Conservation (phyloP, 2,329 filamentous ascomycete species). For the Botrytis galanthina region DNA sequence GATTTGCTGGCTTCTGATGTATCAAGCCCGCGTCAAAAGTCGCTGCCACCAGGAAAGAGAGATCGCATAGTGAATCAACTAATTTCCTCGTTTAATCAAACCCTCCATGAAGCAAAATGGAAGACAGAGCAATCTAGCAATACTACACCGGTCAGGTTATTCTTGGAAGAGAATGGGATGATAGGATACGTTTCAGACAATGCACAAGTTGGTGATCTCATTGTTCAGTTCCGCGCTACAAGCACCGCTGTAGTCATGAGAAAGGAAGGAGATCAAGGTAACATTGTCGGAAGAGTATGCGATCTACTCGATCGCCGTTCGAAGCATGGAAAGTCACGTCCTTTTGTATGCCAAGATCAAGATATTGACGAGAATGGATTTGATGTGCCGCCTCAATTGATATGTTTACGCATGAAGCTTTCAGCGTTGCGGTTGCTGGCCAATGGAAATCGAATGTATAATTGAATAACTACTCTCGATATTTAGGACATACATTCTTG, state of each 20-base stretch:
- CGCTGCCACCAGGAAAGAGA: conserved; percentile 12
- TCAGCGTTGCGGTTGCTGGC: conserved; percentile 9
- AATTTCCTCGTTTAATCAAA: conserved; percentile 13
- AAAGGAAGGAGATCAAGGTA: neutral
- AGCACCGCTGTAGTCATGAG: conserved; percentile 13
- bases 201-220: neutral
- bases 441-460: neutral
- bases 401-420: conserved; percentile 17
- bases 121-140: conserved; percentile 5
- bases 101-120: conserved; percentile 17
- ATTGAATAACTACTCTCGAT: neutral
- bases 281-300: conserved; percentile 8
- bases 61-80: conserved; percentile 5
- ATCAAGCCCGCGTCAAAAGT: neutral
- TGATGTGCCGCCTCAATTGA: neutral
- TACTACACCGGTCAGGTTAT: neutral
- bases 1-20: neutral
- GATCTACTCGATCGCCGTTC: conserved; percentile 3
- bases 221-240: conserved; percentile 14
- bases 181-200: conserved; percentile 15
- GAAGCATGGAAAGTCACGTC: conserved; percentile 3
- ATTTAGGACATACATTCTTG: neutral
- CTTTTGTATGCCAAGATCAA: conserved; percentile 11
- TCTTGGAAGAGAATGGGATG: conserved; percentile 20
- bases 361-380: conserved; percentile 10